Evolutionary conservation across 805 yeast genomes (phyloP), one percentile per base, ranked within the genome.

Genomic region (Zygotorulaspora sp.): DNA sequence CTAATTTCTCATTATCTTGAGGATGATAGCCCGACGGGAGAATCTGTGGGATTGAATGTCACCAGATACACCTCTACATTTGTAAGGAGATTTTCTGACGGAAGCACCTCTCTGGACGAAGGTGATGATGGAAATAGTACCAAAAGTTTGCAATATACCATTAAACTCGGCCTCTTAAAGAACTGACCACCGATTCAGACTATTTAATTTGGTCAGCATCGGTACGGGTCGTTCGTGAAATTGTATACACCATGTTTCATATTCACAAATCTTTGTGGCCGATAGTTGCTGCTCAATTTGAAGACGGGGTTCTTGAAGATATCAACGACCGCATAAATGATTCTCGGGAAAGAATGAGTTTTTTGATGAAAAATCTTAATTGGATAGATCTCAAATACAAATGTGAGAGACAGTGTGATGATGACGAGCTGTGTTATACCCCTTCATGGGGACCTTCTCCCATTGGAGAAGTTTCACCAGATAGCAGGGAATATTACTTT

Each of bases 391-490:
- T 63, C 0, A 65, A 63, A 40, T 70, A 67, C 38, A 45, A 60
- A 29, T 76, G 81, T 52, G 47, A 64, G 0, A 36, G 50, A 2
- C 54, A 49, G 3, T 77, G 83, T 53, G 61, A 47, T 0, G 55
- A 60, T 57, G 69, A 73, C 46, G 77, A 74, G 45, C 50, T 74
- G 2, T 78, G 83, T 46, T 75, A 66, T 38, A 67, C 75, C 11
- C 82, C 82, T 2, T 70, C 79, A 0, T 76, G 82, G 82, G 83
- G 71, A 0, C 82, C 81, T 3, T 60, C 71, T 0, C 79, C 79
- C 3, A 30, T 74, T 16, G 72, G 74, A 1, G 67, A 73, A 70
- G 63, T 63, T 2, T 5, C 22, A 1, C 48, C 48, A 4, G 37
- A 31, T 14, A 35, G 38, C 5, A 40, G 34, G 3, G 30, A 29